Conservation (phyloP, 495 filamentous ascomycete genomes). For the Aspergillus carlsbadensis region DNA sequence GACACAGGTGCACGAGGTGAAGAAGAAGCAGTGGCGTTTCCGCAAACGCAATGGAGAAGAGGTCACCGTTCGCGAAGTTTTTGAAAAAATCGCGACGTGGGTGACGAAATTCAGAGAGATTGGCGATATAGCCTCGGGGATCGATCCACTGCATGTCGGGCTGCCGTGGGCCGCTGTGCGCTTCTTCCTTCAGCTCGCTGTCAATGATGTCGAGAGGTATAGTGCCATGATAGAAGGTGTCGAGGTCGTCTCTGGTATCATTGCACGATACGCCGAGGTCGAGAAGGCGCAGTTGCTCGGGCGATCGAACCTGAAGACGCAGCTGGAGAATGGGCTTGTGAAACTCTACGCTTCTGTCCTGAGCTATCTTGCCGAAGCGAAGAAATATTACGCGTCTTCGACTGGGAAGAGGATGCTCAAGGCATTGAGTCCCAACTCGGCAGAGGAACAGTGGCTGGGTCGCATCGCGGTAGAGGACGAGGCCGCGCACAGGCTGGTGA, state of each 20-base stretch:
- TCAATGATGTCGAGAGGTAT: background rate
- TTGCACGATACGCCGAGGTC: constrained; percentile 1
- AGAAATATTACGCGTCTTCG: background rate
- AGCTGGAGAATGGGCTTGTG: background rate
- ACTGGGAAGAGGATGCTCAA: constrained; percentile 1
- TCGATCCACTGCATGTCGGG: constrained; percentile 40
- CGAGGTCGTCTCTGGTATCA: background rate
- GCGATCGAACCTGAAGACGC: constrained; percentile 1
- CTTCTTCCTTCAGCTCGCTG: constrained; percentile 29
- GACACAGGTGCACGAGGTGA: background rate
- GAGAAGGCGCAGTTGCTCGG: background rate
- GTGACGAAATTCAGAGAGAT: constrained; percentile 38
- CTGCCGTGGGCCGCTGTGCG: constrained; percentile 46
- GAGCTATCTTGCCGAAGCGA: background rate
- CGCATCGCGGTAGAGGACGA: background rate
- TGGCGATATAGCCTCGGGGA: constrained; percentile 36
- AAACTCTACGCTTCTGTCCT: background rate
- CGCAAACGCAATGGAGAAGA: constrained; percentile 22
- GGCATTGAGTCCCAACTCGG: background rate
- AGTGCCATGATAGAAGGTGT: background rate
- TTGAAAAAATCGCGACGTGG: constrained; percentile 36
- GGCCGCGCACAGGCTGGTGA: background rate
- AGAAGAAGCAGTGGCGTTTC: background rate
- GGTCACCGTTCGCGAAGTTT: constrained; percentile 31
- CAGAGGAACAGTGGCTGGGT: background rate